These are phyloP conservation scores for Isoetes taiwanensis DNA, from an alignment of 75 land plant genomes.

Conservation along the genomic window DNA sequence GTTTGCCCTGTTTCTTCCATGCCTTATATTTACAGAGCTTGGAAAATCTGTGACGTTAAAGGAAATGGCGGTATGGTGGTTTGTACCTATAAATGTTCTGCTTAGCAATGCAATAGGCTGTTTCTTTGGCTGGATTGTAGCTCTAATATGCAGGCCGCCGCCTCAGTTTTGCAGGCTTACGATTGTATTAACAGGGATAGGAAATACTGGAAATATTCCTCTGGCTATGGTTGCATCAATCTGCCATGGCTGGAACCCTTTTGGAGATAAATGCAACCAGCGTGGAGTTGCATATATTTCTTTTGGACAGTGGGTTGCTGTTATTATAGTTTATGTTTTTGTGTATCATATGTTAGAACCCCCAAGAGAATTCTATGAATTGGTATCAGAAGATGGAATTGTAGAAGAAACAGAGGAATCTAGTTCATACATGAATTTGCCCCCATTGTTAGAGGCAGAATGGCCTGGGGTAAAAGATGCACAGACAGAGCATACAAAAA, in stretches of 20 bases:
- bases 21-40: slow-evolving; percentile 6
- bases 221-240: background rate
- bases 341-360: slow-evolving; percentile 95
- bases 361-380: too few relatives aligned
- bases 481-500: slow-evolving; percentile 47
- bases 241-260: slow-evolving; percentile 6
- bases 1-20: slow-evolving; percentile 1
- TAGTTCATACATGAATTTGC: too few relatives aligned
- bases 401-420: too few relatives aligned
- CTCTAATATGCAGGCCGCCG: background rate
- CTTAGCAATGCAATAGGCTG: background rate
- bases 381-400: too few relatives aligned
- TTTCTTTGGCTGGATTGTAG: background rate
- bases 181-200: background rate
- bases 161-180: background rate
- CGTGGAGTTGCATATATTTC: background rate
- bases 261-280: background rate
- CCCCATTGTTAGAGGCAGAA: slow-evolving; percentile 62
- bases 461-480: slow-evolving; percentile 80
- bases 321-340: slow-evolving; percentile 63
- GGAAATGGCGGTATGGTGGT: background rate
- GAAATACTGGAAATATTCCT: background rate
- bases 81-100: background rate
- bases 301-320: slow-evolving; percentile 32
- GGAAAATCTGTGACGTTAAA: background rate